Base-by-base conservation (phyloP, 257 asterid genomes). In the Nicotiana undulata region DNA sequence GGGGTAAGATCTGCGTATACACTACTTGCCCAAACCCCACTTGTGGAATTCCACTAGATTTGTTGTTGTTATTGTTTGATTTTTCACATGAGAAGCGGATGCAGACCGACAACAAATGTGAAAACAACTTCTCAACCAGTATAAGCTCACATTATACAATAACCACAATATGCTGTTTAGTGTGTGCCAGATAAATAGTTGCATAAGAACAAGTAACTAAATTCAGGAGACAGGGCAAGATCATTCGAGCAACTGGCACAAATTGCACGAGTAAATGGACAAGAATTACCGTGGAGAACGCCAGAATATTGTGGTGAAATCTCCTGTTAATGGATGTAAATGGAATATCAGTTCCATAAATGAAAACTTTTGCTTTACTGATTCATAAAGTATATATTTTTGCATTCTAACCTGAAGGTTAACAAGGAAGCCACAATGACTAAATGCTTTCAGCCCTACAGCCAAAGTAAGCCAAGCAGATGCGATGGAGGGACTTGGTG, bases 351-450 rank as follows among this genome's bases (percentile, higher is more conserved):
- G 84, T 83, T 85, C 83, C 31, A 60, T 37, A 53, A 74, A 34
- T 67, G 63, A 37, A 49, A 52, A 81, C 56, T 51, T 80, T 55
- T 74, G 81, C 76, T 75, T 79, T 81, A 52, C 31, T 65, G 79
- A 80, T 77, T 70, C 76, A 82, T 77, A 46, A 82, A 82, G 63
- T 34, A 18, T 77, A 74, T 64, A 40, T 15, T 24, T 24, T 28
- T 85, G 82, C 82, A 63, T 77, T 85, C 80, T 77, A 80, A 92
- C 99, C 97, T 95, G 99, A 85, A 93, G 89, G 87, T 95, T 95
- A 64, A 95, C 99, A 79, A 95, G 99, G 90, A 95, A 95, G 80
- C 99, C 99, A 84, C 93, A 90, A 80, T 95, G 99, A 82, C 99
- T 93, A 82, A 95, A 95, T 24, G 98, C 89, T 89, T 95, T 95